Evolutionary conservation across 371 early-diverging fungal species (phyloP).

Genomic region (Mucor circinelloides): DNA sequence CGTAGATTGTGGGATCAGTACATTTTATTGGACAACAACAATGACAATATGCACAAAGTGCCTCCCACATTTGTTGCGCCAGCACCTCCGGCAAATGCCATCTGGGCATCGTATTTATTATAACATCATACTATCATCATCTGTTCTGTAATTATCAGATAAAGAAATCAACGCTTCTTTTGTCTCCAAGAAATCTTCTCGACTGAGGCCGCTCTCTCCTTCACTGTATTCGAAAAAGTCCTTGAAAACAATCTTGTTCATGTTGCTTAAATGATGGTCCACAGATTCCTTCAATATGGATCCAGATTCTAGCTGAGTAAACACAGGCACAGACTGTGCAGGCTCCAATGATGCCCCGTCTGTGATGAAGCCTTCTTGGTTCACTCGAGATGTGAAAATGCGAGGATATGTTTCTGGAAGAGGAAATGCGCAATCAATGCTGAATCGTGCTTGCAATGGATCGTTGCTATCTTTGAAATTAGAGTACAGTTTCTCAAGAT

Average conservation of each 20-base stretch:
- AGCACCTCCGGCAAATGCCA: slow-evolving; percentile 45
- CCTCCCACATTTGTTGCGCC: slow-evolving; percentile 44
- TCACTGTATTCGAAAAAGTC: slow-evolving; percentile 53
- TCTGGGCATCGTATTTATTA: slow-evolving; percentile 42
- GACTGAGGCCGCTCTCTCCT: slow-evolving; percentile 41
- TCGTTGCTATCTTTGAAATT: slow-evolving; percentile 18
- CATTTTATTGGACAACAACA: slow-evolving; percentile 1
- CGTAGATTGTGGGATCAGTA: slow-evolving; percentile 48
- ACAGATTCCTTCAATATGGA: slow-evolving; percentile 38
- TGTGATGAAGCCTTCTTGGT: slow-evolving; percentile 6
- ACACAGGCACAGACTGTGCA: slow-evolving; percentile 28
- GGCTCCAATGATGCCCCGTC: background rate
- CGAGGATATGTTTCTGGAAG: slow-evolving; percentile 44
- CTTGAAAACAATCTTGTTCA: slow-evolving; percentile 35
- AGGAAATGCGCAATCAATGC: slow-evolving; percentile 33
- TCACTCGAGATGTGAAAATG: slow-evolving; percentile 20
- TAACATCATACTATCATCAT: slow-evolving; percentile 20
- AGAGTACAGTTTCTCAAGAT: slow-evolving; percentile 12
- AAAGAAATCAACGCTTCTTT: slow-evolving; percentile 53
- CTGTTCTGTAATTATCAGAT: slow-evolving; percentile 46
- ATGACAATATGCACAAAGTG: slow-evolving; percentile 24
- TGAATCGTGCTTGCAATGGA: slow-evolving; percentile 21
- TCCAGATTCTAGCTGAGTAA: slow-evolving; percentile 49
- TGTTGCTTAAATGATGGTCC: slow-evolving; percentile 31
- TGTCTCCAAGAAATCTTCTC: slow-evolving; percentile 50